A percentile compares a stretch with the other conserved stretches of the same genome.
phyloP scores from a whole-genome alignment of 2,329 filamentous ascomycete genomes.

The Alternaria sp. region DNA sequence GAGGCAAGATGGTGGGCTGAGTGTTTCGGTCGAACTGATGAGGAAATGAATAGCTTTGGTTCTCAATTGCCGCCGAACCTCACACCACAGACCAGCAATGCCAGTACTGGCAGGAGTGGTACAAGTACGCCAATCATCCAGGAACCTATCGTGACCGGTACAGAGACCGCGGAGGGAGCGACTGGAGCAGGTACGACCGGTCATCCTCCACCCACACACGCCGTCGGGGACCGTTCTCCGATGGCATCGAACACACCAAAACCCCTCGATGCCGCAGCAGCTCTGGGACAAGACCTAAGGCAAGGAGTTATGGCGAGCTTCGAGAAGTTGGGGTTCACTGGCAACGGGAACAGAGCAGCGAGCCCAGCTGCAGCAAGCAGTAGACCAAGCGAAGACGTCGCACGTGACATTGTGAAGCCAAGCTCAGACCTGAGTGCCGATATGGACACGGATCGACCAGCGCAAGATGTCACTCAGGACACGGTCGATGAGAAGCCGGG shows the following conservation, averaged over 20 bases:
- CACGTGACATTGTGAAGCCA: constrained; percentile 13
- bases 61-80: constrained; percentile 33
- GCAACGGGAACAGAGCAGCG: constrained; percentile 13
- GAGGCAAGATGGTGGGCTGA: constrained; percentile 96
- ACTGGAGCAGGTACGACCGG: constrained; percentile 39
- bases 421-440: constrained; percentile 10
- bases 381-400: constrained; percentile 17
- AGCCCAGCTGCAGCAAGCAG: constrained; percentile 23
- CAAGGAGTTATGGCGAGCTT: constrained; percentile 42
- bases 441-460: background rate
- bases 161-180: constrained; percentile 41
- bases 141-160: constrained; percentile 45
- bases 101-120: constrained; percentile 31
- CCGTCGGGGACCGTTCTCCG: constrained; percentile 17
- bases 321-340: constrained; percentile 35
- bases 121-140: constrained; percentile 35
- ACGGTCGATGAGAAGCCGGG: background rate
- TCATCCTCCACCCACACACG: constrained; percentile 33
- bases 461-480: background rate
- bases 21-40: constrained; percentile 81
- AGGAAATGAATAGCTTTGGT: constrained; percentile 82
- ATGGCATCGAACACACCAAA: constrained; percentile 16
- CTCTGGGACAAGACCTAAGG: constrained; percentile 36
- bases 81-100: constrained; percentile 37
- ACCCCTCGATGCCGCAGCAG: constrained; percentile 35